Evolutionary conservation across 805 yeast species (phyloP).

Genomic region (Saccharomyces mikatae): DNA sequence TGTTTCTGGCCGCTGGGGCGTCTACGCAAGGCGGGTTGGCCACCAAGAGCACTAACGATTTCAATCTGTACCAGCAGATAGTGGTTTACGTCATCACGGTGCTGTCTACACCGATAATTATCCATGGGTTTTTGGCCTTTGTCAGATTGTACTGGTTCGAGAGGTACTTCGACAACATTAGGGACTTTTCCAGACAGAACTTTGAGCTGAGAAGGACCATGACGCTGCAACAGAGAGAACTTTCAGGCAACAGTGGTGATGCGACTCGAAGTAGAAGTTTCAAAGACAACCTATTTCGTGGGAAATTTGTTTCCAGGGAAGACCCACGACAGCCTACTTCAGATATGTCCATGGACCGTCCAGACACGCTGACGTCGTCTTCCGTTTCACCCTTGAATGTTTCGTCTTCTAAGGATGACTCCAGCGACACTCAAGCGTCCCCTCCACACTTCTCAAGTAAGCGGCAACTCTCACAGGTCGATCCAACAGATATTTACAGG

Average conservation of each 20-base stretch:
- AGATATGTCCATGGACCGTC: background rate
- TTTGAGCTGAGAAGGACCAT: constrained; percentile 67
- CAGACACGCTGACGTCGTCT: background rate
- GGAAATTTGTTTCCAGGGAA: constrained; percentile 21
- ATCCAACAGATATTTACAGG: constrained; percentile 73
- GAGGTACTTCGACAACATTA: constrained; percentile 73
- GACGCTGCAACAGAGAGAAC: constrained; percentile 22
- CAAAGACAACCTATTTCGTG: constrained; percentile 24
- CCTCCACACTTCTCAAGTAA: constrained; percentile 23
- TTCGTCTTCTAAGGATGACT: background rate
- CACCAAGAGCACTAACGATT: constrained; percentile 55
- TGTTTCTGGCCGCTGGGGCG: constrained; percentile 67
- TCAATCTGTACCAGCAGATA: constrained; percentile 72
- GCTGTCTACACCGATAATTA: constrained; percentile 77
- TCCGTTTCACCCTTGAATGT: background rate
- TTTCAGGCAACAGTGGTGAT: constrained; percentile 3
- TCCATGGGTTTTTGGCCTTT: constrained; percentile 69
- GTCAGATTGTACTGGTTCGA: constrained; percentile 84
- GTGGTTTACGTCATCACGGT: constrained; percentile 51
- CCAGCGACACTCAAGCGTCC: background rate
- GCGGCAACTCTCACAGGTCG: constrained; percentile 38
- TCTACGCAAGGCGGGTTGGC: constrained; percentile 88
- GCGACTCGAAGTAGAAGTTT: background rate
- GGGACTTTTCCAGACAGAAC: constrained; percentile 60
- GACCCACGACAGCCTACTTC: constrained; percentile 3